Evolutionary conservation across 2,329 filamentous ascomycete species (phyloP).

Genomic region (Fusarium sacchari): DNA sequence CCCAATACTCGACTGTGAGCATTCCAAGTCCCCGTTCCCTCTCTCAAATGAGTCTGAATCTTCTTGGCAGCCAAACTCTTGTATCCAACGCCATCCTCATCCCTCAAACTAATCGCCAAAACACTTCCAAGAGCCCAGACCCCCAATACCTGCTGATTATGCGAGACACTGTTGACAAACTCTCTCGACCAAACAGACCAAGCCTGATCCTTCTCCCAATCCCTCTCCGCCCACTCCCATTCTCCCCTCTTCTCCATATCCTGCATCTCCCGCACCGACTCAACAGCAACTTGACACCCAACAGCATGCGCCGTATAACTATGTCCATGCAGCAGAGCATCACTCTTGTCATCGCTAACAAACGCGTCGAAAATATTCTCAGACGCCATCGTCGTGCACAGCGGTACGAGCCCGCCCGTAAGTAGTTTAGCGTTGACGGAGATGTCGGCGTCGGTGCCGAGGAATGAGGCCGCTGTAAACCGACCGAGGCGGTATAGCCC

Average conservation of each 20-base stretch:
- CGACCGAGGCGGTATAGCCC: conserved; percentile 84
- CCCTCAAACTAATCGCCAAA: conserved; percentile 69
- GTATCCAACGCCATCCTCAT: conserved; percentile 56
- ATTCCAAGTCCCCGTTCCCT: conserved; percentile 53
- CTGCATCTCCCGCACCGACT: conserved; percentile 69
- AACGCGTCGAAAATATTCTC: conserved; percentile 79
- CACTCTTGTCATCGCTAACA: conserved; percentile 75
- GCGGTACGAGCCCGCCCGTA: conserved; percentile 80
- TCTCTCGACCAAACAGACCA: conserved; percentile 79
- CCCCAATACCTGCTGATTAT: conserved; percentile 64
- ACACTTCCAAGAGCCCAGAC: conserved; percentile 81
- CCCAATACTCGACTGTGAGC: conserved; percentile 65
- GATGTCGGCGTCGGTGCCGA: conserved; percentile 76
- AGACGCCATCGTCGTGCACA: conserved; percentile 80
- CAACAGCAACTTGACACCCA: conserved; percentile 81
- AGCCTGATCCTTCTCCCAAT: conserved; percentile 24
- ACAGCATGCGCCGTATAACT: conserved; percentile 88
- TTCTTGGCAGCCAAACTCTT: conserved; percentile 58
- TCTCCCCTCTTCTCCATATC: conserved; percentile 63
- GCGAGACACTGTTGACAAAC: conserved; percentile 69
- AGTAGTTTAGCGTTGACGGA: conserved; percentile 85
- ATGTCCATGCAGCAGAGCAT: conserved; percentile 84
- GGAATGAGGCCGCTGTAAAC: conserved; percentile 75
- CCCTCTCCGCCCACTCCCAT: conserved; percentile 58
- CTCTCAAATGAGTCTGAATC: conserved; percentile 52